These are phyloP conservation scores for Stipa capillata DNA, from an alignment of 176 grass and related monocot species.

Conservation along the genomic window DNA sequence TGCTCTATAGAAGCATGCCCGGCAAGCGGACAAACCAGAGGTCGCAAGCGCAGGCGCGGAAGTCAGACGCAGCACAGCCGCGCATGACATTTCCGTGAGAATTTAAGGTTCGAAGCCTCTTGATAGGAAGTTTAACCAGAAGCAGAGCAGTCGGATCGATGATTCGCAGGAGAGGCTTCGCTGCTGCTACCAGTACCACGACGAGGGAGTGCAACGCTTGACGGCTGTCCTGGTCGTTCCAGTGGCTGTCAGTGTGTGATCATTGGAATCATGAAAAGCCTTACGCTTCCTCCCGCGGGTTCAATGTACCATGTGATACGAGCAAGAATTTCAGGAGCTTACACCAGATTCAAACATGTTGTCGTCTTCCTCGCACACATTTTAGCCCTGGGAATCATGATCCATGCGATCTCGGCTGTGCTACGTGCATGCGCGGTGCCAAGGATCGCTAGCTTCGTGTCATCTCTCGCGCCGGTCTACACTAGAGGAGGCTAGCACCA, in stretches of 20 bases:
- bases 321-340: neutral
- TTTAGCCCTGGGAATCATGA: neutral
- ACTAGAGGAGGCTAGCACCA: neutral
- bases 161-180: neutral
- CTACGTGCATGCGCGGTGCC: neutral
- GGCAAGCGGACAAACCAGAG: neutral
- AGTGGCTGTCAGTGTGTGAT: neutral
- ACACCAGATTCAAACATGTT: neutral
- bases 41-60: neutral
- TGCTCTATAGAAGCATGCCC: neutral
- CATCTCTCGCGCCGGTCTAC: neutral
- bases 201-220: neutral
- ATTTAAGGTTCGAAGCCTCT: neutral
- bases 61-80: neutral
- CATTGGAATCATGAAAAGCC: conserved; percentile 16
- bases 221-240: neutral
- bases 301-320: conserved; percentile 12
- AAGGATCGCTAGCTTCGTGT: neutral
- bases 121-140: conserved; percentile 8
- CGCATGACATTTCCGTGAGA: neutral
- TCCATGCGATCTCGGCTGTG: no score
- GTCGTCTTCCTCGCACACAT: neutral
- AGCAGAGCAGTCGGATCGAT: neutral
- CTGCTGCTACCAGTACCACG: neutral
- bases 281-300: neutral